phyloP scores from a whole-genome alignment of 352 stramenopile genomes.

The Blastocystis sp. region DNA sequence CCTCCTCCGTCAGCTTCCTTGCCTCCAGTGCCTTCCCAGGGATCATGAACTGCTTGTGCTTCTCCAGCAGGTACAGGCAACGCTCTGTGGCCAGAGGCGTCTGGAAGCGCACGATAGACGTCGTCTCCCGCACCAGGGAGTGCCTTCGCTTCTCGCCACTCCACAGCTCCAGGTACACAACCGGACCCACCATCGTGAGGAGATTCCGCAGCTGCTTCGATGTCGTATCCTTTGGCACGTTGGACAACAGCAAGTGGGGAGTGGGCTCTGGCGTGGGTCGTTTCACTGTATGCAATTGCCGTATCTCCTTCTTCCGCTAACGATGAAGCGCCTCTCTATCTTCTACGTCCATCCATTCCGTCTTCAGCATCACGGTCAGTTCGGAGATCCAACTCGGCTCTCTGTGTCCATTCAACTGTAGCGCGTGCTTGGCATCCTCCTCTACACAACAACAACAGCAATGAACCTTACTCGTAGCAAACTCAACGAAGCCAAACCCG shows the following conservation, averaged over 20 bases:
- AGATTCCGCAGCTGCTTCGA: conserved; percentile 17
- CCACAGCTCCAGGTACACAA: not conserved
- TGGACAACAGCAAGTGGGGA: not conserved
- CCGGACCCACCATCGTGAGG: not conserved
- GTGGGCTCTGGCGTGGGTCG: not conserved
- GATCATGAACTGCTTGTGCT: not conserved
- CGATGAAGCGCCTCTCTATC: not conserved
- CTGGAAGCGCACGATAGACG: conserved; percentile 14
- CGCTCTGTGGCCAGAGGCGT: not conserved
- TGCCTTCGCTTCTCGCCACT: not conserved
- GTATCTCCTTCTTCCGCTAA: not conserved
- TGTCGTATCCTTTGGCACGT: not conserved
- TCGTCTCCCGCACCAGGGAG: not conserved
- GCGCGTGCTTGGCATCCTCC: not conserved
- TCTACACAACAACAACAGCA: not conserved
- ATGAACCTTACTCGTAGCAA: not conserved
- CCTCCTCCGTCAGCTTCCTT: conserved; percentile 1
- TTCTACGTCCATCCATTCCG: not conserved
- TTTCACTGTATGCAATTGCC: not conserved
- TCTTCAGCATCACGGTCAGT: conserved; percentile 9
- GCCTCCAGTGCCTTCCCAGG: not conserved
- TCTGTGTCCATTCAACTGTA: conserved; percentile 6
- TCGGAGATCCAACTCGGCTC: conserved; percentile 2
- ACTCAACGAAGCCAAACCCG: conserved; percentile 37
- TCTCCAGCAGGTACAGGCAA: conserved; percentile 8